A percentile compares a stretch with the other conserved stretches of the same genome.
phyloP scores from a whole-genome alignment of 495 filamentous ascomycete genomes.

The Haplographium delicatum region DNA sequence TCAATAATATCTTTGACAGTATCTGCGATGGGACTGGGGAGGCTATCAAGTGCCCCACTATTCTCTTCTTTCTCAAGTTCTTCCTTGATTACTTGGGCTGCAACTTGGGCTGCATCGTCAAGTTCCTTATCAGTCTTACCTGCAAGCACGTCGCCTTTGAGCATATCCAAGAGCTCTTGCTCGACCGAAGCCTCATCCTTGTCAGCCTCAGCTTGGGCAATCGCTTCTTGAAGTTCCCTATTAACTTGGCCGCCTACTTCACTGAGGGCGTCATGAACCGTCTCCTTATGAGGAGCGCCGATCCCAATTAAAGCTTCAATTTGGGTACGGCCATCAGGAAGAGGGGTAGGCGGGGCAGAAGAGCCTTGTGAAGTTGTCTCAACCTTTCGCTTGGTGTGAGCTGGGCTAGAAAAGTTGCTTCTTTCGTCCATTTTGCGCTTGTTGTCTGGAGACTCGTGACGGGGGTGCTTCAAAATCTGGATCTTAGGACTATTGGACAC shows the following conservation, averaged over 20 bases:
- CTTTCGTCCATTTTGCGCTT: conserved; percentile 23
- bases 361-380: conserved; percentile 35
- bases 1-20: conserved; percentile 53
- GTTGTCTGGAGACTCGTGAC: conserved; percentile 20
- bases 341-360: conserved; percentile 20
- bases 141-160: too few species aligned
- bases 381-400: conserved; percentile 38
- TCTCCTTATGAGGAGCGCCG: conserved; percentile 42
- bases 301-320: conserved; percentile 35
- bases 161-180: conserved; percentile 36
- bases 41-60: conserved; percentile 38
- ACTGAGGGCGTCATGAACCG: conserved; percentile 64
- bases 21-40: conserved; percentile 48
- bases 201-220: conserved; percentile 51
- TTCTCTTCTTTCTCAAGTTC: conserved; percentile 55
- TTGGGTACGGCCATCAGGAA: conserved; percentile 29
- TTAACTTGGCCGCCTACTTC: conserved; percentile 64
- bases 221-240: conserved; percentile 60
- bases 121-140: conserved; percentile 41
- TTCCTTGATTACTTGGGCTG: conserved; percentile 47
- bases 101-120: conserved; percentile 35
- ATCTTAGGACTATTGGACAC: conserved; percentile 15
- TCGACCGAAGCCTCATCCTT: conserved; percentile 43
- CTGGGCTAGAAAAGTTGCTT: conserved; percentile 31
- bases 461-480: conserved; percentile 24